Evolutionary conservation across 768 basidiomycete species (phyloP).

Genomic region (Punctularia strigosozonata): DNA sequence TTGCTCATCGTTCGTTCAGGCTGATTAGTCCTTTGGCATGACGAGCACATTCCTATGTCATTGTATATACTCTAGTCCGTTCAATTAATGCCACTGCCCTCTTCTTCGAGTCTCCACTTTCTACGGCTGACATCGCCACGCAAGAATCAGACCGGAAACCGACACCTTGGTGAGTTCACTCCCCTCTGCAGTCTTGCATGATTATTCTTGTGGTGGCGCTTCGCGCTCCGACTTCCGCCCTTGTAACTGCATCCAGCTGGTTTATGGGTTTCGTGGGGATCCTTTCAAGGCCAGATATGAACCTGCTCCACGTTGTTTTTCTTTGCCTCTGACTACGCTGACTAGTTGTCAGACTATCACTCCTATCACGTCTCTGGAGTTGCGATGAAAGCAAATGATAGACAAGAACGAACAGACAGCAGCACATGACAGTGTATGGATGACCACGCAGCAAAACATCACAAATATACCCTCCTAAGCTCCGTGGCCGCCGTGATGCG

Average conservation of each 20-base stretch:
- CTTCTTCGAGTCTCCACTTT: background rate
- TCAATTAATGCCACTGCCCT: background rate
- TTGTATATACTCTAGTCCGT: slow-evolving; percentile 17
- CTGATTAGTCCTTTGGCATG: slow-evolving; percentile 90
- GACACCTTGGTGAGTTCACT: background rate
- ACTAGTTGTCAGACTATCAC: background rate
- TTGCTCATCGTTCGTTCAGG: slow-evolving; percentile 27
- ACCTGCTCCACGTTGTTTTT: slow-evolving; percentile 12
- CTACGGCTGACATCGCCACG: slow-evolving; percentile 6
- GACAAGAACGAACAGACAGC: background rate
- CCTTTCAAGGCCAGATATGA: slow-evolving; percentile 90
- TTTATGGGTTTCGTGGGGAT: slow-evolving; percentile 49
- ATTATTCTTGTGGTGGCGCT: slow-evolving; percentile 12
- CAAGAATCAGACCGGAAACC: slow-evolving; percentile 7
- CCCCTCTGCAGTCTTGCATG: background rate
- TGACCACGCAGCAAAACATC: slow-evolving; percentile 3
- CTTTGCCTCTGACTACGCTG: slow-evolving; percentile 1
- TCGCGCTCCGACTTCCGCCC: slow-evolving; percentile 18
- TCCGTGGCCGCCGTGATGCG: slow-evolving; percentile 72
- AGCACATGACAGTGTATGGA: background rate
- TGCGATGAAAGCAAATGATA: background rate
- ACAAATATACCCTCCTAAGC: slow-evolving; percentile 66
- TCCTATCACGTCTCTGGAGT: background rate
- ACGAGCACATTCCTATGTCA: slow-evolving; percentile 18
- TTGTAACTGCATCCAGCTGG: slow-evolving; percentile 42